Base-by-base conservation (phyloP, 2,329 filamentous ascomycete genomes). In the Colletotrichum sp. region DNA sequence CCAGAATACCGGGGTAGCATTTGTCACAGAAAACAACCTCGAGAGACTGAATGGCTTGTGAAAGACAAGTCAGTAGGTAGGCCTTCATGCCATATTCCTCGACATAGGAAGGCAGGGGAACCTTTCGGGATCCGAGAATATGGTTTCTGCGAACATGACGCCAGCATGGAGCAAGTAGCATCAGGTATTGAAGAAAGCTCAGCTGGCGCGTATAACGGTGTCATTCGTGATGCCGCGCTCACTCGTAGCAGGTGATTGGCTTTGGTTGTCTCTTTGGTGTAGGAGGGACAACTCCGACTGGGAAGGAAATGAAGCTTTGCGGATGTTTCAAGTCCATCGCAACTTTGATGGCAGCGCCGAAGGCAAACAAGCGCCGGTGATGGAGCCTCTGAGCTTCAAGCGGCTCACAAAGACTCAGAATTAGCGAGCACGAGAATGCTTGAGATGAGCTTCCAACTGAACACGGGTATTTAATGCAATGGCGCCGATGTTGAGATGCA, bases 291-390 rank as follows among this genome's bases (percentile, higher is more conserved):
- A n/a, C 39, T 49, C 39, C 39, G 39, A 49, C 19, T 49, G 19
- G 19, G 19, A 49, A 29, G 11, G 7, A 61, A 30, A 9, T n/a
- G 57, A 19, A 61, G 57, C 27, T 67, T 67, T 67, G 22, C 39
- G 27, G 25, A 52, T 19, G 64, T 67, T 55, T 55, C 64, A 67
- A 52, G 11, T 55, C 29, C 64, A 67, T 55, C 44, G 57, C 57
- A 61, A 61, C 25, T n/a, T 19, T 64, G 6, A 36, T 27, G 34
- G 34, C 22, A 22, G 39, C 39, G 9, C 2, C 19, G 6, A 36
- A 49, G 39, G 19, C 12, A 49, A 49, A 6, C 39, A 49, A 49
- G 19, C 39, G 39, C 39, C 39, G 12, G 39, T 49, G 39, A 49
- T 49, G 19, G 2, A 44, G 39, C 39, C 9, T 49, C 19, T n/a